Evolutionary conservation across 768 basidiomycete species (phyloP).

Genomic region (Hericium coralloides): DNA sequence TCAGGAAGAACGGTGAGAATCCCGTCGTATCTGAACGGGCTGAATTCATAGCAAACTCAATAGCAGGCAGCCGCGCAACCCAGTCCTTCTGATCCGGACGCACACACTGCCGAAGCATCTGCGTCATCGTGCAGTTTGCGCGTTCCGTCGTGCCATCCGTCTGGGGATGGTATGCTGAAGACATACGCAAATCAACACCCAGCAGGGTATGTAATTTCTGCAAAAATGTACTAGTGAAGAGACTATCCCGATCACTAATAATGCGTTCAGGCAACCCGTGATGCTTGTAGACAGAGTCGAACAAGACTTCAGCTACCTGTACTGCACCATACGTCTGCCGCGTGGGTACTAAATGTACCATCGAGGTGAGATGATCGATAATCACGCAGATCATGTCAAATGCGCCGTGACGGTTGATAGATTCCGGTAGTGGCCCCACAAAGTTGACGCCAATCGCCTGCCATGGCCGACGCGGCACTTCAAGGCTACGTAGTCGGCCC

Average conservation of each 20-base stretch:
- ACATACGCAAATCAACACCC: conserved; percentile 26
- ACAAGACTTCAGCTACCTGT: conserved; percentile 29
- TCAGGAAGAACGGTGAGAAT: conserved; percentile 29
- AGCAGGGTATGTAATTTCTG: conserved; percentile 21
- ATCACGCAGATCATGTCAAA: conserved; percentile 20
- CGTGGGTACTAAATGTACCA: conserved; percentile 23
- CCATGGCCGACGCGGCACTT: conserved; percentile 7
- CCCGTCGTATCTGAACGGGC: conserved; percentile 26
- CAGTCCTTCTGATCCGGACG: conserved; percentile 24
- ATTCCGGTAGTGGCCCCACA: conserved; percentile 13
- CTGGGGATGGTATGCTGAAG: conserved; percentile 33
- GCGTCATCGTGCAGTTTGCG: conserved; percentile 23
- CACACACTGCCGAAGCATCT: conserved; percentile 23
- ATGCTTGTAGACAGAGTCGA: conserved; percentile 25
- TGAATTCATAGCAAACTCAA: conserved; percentile 16
- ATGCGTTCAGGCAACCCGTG: conserved; percentile 32
- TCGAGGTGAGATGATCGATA: conserved; percentile 16
- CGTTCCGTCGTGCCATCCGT: conserved; percentile 32
- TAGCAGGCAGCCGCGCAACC: conserved; percentile 21
- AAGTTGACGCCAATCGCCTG: conserved; percentile 15
- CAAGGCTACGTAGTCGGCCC: conserved; percentile 1
- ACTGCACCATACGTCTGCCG: conserved; percentile 20
- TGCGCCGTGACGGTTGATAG: conserved; percentile 8
- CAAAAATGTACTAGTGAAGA: conserved; percentile 40
- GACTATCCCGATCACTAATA: conserved; percentile 30